These are phyloP conservation scores for Colletotrichum graminicola DNA, from an alignment of 2,329 filamentous ascomycete genomes.

Conservation along the genomic window DNA sequence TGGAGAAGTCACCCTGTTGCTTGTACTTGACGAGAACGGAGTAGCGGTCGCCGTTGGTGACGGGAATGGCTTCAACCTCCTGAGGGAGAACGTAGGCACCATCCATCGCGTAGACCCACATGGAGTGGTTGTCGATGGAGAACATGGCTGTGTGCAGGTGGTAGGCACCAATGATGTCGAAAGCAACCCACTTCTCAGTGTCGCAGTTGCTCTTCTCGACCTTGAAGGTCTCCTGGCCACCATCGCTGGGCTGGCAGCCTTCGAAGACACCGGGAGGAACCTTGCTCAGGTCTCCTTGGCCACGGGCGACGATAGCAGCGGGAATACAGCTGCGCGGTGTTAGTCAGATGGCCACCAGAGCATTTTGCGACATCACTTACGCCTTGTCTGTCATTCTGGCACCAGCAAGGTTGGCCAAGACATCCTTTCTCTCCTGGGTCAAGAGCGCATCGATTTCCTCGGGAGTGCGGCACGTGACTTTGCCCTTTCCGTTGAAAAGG, in stretches of 20 bases:
- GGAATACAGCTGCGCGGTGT: constrained; percentile 51
- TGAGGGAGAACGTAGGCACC: constrained; percentile 66
- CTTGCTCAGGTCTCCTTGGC: constrained; percentile 49
- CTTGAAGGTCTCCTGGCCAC: constrained; percentile 57
- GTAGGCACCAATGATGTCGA: constrained; percentile 67
- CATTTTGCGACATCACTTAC: constrained; percentile 44
- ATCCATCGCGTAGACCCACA: constrained; percentile 68
- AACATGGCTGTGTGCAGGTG: constrained; percentile 59
- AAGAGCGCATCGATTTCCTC: constrained; percentile 57
- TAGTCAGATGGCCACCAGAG: not conserved
- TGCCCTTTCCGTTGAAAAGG: constrained; percentile 72
- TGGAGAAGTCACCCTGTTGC: constrained; percentile 63
- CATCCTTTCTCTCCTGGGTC: constrained; percentile 48
- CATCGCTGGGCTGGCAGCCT: constrained; percentile 61
- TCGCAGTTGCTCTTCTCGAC: constrained; percentile 49
- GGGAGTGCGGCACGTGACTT: constrained; percentile 62
- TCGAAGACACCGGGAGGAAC: constrained; percentile 59
- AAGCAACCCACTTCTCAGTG: constrained; percentile 61
- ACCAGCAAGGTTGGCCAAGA: constrained; percentile 48
- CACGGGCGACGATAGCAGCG: constrained; percentile 55
- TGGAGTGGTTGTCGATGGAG: constrained; percentile 65
- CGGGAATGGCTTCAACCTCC: constrained; percentile 45
- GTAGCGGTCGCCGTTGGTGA: constrained; percentile 66
- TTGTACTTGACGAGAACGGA: constrained; percentile 63
- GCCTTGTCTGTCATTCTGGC: constrained; percentile 56